These are phyloP conservation scores for Pascua sp. DNA, from an alignment of 1,284 basidiomycete species.

Conservation along the genomic window DNA sequence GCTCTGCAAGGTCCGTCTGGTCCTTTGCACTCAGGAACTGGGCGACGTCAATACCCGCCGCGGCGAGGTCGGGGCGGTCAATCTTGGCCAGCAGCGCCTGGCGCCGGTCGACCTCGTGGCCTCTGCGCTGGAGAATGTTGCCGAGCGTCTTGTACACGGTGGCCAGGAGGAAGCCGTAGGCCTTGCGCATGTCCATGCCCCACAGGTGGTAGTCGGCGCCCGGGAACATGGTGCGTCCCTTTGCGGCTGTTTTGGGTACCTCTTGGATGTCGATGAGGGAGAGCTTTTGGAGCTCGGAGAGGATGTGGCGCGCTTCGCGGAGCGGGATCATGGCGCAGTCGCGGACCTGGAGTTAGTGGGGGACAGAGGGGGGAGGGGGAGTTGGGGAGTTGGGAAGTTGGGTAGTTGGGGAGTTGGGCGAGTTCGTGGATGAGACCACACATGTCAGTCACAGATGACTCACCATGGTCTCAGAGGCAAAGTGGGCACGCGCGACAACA, in stretches of 20 bases:
- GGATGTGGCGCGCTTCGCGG: conserved; percentile 76
- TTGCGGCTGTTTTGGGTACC: conserved; percentile 79
- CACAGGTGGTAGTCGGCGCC: conserved; percentile 58
- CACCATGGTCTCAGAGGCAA: conserved; percentile 93
- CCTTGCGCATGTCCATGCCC: conserved; percentile 80
- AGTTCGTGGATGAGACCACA: no score
- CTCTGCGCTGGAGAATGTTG: conserved; percentile 70
- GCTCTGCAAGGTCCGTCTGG: conserved; percentile 40
- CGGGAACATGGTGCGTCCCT: conserved; percentile 58
- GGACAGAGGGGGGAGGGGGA: no score
- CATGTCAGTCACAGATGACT: conserved; percentile 28
- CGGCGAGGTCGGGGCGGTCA: conserved; percentile 68
- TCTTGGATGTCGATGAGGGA: conserved; percentile 84
- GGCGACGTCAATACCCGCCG: conserved; percentile 58
- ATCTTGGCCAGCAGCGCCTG: conserved; percentile 71
- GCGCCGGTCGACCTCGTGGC: conserved; percentile 63
- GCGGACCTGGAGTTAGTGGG: conserved; percentile 66
- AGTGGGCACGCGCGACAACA: conserved; percentile 80
- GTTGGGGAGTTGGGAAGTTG: no score
- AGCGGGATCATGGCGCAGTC: conserved; percentile 88
- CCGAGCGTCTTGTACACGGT: conserved; percentile 81
- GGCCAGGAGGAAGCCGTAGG: conserved; percentile 69
- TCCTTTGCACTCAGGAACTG: conserved; percentile 42
- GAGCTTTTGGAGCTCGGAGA: conserved; percentile 73
- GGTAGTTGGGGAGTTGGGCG: no score